Evolutionary conservation across 2,329 filamentous ascomycete genomes (phyloP), one percentile per base, ranked within the genome.

Genomic region (Aspergillus niger): DNA sequence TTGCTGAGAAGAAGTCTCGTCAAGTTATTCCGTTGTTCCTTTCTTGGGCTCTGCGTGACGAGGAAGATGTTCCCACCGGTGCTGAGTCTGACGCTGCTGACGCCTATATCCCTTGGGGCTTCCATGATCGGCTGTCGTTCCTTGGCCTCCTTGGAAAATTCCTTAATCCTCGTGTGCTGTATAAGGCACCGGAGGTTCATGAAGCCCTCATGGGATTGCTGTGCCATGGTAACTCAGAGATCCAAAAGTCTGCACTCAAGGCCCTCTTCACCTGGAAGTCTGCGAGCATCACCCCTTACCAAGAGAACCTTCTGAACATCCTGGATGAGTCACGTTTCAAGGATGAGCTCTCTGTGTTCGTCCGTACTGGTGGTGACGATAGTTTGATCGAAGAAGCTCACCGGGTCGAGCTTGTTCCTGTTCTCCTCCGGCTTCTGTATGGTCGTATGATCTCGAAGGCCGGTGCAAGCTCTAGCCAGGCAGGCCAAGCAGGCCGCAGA

Each of bases 241-340:
- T 97, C 15, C 95, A 99, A 74, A 94, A 90, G 66, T 86, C 89
- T 49, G 88, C 92, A 0, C 82, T 99, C 38, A 93, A 92, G 74
- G 91, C 90, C 8, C 85, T 99, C 7, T 82, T 97, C 55, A 86
- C 92, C 0, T 99, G 95, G 94, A 98, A 97, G 74, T 86, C 90
- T 60, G 83, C 89, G 2, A 87, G 84, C 8, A 82, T 99, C 53
- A 84, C 84, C 61, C 83, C 88, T 0, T 97, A 98, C 71, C 87
- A 92, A 69, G 92, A 97, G 67, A 91, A 93, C 67, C 78, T 99
- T 24, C 84, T 92, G 63, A 93, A 92, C 68, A 82, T 99, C 2
- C 84, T 98, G 8, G 95, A 99, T 66, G 95, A 98, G 64, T 88
- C 91, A 24, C 86, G 91, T 52, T 97, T 98, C 78, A 91, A 92